Evolutionary conservation across 768 basidiomycete species (phyloP).

Genomic region (Kwoniella sp.): DNA sequence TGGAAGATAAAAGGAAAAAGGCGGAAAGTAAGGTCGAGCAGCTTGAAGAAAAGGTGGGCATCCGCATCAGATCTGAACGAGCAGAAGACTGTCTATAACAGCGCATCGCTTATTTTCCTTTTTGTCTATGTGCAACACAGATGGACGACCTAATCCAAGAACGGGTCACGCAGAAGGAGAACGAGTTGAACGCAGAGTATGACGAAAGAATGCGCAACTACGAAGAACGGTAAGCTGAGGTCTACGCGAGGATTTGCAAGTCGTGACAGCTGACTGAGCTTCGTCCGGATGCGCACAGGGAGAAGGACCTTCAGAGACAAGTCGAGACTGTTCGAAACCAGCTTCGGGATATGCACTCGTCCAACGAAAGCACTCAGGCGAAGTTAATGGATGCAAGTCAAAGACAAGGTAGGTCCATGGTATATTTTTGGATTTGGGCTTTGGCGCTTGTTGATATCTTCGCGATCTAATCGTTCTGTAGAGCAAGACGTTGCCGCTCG

Average conservation of each 20-base stretch:
- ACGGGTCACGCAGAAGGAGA: constrained; percentile 87
- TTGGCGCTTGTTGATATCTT: too few species aligned
- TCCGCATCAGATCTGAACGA: too few species aligned
- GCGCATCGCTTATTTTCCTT: too few species aligned
- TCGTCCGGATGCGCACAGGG: constrained; percentile 60
- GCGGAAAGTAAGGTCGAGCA: constrained; percentile 72
- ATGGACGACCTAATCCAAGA: constrained; percentile 94
- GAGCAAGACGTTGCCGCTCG: constrained; percentile 91
- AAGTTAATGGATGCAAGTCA: constrained; percentile 87
- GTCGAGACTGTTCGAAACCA: constrained; percentile 83
- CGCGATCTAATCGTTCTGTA: too few species aligned
- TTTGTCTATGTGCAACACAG: too few species aligned
- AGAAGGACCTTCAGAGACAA: constrained; percentile 91
- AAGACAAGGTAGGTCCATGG: constrained; percentile 68
- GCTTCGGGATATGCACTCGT: constrained; percentile 82
- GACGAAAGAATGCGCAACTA: constrained; percentile 95
- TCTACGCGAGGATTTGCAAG: not conserved
- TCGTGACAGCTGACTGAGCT: constrained; percentile 4
- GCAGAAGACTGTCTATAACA: too few species aligned
- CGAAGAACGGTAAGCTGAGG: constrained; percentile 74
- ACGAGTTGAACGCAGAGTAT: constrained; percentile 93
- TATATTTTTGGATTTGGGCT: too few species aligned
- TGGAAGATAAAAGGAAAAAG: constrained; percentile 76
- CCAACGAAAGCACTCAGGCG: constrained; percentile 90
- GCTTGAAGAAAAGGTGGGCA: constrained; percentile 75